Evolutionary conservation across 2,329 filamentous ascomycete species (phyloP).

Genomic region (Sclerotiophoma versabilis): DNA sequence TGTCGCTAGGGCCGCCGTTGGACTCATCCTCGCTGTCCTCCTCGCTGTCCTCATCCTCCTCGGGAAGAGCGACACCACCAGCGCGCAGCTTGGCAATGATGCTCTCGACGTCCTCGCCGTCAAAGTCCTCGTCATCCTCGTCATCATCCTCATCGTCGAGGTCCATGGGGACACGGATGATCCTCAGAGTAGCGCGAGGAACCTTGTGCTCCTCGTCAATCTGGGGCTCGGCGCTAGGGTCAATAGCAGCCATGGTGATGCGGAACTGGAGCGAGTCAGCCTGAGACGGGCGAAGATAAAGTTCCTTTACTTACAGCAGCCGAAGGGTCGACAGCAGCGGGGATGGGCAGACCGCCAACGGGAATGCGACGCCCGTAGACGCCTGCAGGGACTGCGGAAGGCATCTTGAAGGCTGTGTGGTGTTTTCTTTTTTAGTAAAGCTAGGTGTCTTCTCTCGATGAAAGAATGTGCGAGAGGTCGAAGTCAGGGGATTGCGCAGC

Average conservation of each 20-base stretch:
- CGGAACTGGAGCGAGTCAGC: constrained; percentile 71
- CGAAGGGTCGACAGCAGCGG: constrained; percentile 76
- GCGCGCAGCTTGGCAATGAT: constrained; percentile 47
- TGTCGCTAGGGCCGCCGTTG: constrained; percentile 92
- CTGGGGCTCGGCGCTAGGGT: constrained; percentile 75
- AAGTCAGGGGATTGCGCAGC: constrained; percentile 27
- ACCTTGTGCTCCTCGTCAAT: constrained; percentile 53
- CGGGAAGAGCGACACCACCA: constrained; percentile 41
- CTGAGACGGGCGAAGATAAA: not conserved
- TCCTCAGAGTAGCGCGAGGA: constrained; percentile 85
- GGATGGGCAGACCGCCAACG: constrained; percentile 80
- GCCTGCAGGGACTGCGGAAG: constrained; percentile 66
- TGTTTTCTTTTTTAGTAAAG: not conserved
- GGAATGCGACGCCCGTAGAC: constrained; percentile 94
- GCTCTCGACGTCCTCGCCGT: constrained; percentile 54
- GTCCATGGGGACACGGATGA: constrained; percentile 75
- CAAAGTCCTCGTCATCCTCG: constrained; percentile 56
- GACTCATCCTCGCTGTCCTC: constrained; percentile 72
- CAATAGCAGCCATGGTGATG: constrained; percentile 98
- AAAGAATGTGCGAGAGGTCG: not conserved
- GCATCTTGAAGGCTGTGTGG: constrained; percentile 40
- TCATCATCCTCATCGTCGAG: constrained; percentile 66
- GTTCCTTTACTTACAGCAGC: constrained; percentile 72
- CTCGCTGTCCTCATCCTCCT: constrained; percentile 51
- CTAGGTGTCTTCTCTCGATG: not conserved